Evolutionary conservation across 2,329 filamentous ascomycete species (phyloP).

Genomic region (Phialocephala sp.): DNA sequence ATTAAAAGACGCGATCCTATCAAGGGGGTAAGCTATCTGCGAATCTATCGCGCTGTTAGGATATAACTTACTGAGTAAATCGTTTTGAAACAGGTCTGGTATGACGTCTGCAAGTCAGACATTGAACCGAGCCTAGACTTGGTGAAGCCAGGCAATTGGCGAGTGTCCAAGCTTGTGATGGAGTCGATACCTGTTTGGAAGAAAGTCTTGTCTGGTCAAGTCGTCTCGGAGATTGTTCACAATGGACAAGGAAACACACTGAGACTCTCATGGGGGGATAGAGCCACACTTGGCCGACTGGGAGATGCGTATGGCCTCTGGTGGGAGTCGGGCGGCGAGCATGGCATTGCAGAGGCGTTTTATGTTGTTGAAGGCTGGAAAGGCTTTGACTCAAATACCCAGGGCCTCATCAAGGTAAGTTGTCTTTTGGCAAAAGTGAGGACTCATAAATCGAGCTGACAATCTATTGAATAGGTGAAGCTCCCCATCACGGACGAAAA

Average conservation of each 20-base stretch:
- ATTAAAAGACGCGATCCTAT: conserved; percentile 18
- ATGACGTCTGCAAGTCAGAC: conserved; percentile 14
- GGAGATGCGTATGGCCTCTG: conserved; percentile 15
- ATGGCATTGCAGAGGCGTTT: conserved; percentile 14
- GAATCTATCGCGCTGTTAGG: neutral
- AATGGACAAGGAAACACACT: conserved; percentile 10
- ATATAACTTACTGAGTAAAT: neutral
- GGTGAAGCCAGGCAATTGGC: conserved; percentile 18
- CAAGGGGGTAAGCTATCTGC: conserved; percentile 6
- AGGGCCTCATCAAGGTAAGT: conserved; percentile 10
- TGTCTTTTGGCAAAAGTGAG: neutral
- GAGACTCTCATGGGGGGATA: conserved; percentile 14
- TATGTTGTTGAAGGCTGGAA: conserved; percentile 16
- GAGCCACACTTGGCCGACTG: conserved; percentile 4
- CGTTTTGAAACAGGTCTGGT: conserved; percentile 7
- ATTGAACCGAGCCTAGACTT: conserved; percentile 13
- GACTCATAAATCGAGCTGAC: neutral
- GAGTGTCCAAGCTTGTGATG: conserved; percentile 11
- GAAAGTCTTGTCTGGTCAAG: conserved; percentile 12
- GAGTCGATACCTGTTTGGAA: conserved; percentile 12
- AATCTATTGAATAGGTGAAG: neutral
- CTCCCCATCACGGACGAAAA: conserved; percentile 2
- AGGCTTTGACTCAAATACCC: conserved; percentile 14
- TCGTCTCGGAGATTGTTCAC: conserved; percentile 4
- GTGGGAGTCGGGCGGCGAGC: conserved; percentile 15